phyloP scores from a whole-genome alignment of 768 basidiomycete species.

The Suillus sp. region DNA sequence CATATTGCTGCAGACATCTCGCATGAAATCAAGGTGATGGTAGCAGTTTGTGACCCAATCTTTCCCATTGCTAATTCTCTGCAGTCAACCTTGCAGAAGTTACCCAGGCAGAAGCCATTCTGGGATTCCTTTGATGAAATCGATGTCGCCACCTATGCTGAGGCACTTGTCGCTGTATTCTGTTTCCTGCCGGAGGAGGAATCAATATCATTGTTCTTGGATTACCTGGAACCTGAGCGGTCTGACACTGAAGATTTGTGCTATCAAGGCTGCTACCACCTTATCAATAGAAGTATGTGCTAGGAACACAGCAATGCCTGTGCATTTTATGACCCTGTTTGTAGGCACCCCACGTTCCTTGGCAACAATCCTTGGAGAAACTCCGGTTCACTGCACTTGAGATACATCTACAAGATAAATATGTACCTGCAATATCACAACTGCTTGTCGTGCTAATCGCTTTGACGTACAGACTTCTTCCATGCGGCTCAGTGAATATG shows the following conservation, averaged over 20 bases:
- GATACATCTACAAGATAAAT: slow-evolving; percentile 58
- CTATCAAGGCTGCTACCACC: slow-evolving; percentile 70
- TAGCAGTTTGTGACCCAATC: not conserved
- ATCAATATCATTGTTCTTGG: slow-evolving; percentile 57
- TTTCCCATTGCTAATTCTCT: slow-evolving; percentile 25
- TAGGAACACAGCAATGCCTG: not conserved
- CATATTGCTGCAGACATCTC: slow-evolving; percentile 72
- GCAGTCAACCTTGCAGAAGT: slow-evolving; percentile 19
- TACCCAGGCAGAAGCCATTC: slow-evolving; percentile 56
- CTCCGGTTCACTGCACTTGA: slow-evolving; percentile 51
- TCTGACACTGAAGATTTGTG: slow-evolving; percentile 83
- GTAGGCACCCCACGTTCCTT: slow-evolving; percentile 55
- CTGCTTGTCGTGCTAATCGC: not conserved
- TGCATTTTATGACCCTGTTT: slow-evolving; percentile 12
- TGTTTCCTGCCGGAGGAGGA: slow-evolving; percentile 69
- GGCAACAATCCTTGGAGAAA: slow-evolving; percentile 54
- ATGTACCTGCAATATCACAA: not conserved
- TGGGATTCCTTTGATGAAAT: slow-evolving; percentile 72
- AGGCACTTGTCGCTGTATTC: slow-evolving; percentile 72
- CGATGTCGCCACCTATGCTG: slow-evolving; percentile 76
- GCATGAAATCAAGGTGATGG: slow-evolving; percentile 72
- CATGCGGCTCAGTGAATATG: slow-evolving; percentile 61
- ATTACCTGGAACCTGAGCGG: slow-evolving; percentile 73
- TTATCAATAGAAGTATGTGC: slow-evolving; percentile 62
- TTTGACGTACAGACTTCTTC: slow-evolving; percentile 44